Evolutionary conservation across 805 yeast species (phyloP).

Genomic region (Barnettozyma botsteinii): DNA sequence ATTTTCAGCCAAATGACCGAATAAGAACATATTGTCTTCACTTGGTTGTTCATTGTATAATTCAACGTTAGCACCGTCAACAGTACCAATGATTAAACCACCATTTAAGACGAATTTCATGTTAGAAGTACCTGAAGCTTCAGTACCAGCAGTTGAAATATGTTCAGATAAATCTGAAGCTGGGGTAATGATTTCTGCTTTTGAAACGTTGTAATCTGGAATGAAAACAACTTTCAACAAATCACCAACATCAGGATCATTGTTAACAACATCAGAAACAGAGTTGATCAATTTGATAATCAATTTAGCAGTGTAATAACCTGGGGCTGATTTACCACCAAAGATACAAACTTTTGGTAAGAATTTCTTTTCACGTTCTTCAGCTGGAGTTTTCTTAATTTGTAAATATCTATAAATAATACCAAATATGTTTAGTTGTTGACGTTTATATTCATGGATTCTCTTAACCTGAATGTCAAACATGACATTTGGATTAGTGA

Average conservation of each 20-base stretch:
- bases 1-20: conserved; percentile 85
- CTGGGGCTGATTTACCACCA: conserved; percentile 98
- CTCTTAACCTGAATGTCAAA: conserved; percentile 93
- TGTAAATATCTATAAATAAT: conserved; percentile 76
- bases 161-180: conserved; percentile 90
- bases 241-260: conserved; percentile 67
- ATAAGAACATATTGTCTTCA: conserved; percentile 85
- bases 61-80: conserved; percentile 95
- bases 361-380: conserved; percentile 51
- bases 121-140: conserved; percentile 93
- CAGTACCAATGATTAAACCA: conserved; percentile 91
- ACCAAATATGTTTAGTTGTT: conserved; percentile 88
- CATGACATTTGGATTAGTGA: conserved; percentile 65
- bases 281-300: conserved; percentile 81
- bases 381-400: conserved; percentile 61
- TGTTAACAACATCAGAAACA: conserved; percentile 75
- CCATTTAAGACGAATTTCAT: conserved; percentile 95
- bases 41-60: conserved; percentile 84
- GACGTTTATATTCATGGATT: conserved; percentile 94
- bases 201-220: conserved; percentile 91
- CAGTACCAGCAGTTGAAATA: conserved; percentile 96
- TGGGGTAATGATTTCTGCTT: conserved; percentile 86
- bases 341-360: conserved; percentile 75
- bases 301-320: conserved; percentile 90
- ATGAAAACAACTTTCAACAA: conserved; percentile 80